These are phyloP conservation scores for Acanthamoeba divionensis DNA, from an alignment of 208 protist species.

Conservation along the genomic window DNA sequence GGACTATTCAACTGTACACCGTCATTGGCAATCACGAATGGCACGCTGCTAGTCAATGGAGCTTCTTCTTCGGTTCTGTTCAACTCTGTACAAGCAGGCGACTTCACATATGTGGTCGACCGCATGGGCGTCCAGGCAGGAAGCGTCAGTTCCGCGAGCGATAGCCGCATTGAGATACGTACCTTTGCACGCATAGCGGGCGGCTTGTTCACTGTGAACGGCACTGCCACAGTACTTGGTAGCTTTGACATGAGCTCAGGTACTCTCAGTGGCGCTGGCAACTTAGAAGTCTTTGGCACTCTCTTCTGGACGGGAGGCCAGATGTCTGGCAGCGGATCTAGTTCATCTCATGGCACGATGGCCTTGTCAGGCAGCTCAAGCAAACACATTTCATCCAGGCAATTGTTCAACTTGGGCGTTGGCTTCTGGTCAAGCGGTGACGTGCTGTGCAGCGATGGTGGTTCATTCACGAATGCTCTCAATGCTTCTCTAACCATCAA, in stretches of 20 bases:
- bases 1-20: too few species aligned
- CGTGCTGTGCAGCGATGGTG: not conserved
- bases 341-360: not conserved
- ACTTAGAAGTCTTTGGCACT: not conserved
- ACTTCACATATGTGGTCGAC: too few species aligned
- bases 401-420: conserved; percentile 22
- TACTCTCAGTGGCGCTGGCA: not conserved
- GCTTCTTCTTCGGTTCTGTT: too few species aligned
- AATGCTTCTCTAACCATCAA: not conserved
- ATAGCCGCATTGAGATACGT: too few species aligned
- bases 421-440: conserved; percentile 10
- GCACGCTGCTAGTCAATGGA: too few species aligned
- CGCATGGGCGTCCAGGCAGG: too few species aligned
- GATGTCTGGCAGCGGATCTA: conserved; percentile 28
- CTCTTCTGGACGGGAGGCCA: conserved; percentile 22
- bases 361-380: not conserved
- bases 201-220: conserved; percentile 11
- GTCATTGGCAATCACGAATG: too few species aligned
- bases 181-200: not conserved
- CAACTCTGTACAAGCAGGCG: too few species aligned
- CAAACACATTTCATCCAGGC: not conserved
- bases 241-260: not conserved
- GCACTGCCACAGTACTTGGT: not conserved
- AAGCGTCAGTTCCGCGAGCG: too few species aligned
- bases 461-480: not conserved